Evolutionary conservation across 2,329 filamentous ascomycete genomes (phyloP).

Genomic region (Dothidotthia symphoricarpi): DNA sequence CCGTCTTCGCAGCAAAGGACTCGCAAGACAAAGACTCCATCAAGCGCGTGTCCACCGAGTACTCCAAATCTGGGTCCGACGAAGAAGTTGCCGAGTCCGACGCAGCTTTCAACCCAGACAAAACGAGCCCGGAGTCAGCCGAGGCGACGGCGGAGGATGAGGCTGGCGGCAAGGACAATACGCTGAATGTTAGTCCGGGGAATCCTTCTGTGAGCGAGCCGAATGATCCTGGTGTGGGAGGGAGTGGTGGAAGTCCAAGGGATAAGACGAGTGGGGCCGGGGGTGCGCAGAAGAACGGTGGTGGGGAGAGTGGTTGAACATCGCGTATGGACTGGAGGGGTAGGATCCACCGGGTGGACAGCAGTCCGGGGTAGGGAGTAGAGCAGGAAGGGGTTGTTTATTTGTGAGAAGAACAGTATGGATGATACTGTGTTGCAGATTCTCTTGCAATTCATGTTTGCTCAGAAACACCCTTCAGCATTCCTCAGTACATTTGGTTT

Average conservation of each 20-base stretch:
- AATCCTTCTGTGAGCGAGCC: conserved; percentile 58
- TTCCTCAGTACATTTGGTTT: no score
- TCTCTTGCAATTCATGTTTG: no score
- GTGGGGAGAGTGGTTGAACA: conserved; percentile 28
- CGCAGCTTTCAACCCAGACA: conserved; percentile 67
- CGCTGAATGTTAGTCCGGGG: conserved; percentile 60
- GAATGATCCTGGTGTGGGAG: conserved; percentile 39
- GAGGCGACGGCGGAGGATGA: conserved; percentile 43
- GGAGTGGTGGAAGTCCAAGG: conserved; percentile 41
- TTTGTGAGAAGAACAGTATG: no score
- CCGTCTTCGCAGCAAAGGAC: conserved; percentile 42
- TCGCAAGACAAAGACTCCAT: conserved; percentile 57
- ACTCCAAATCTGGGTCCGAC: conserved; percentile 66
- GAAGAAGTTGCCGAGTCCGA: conserved; percentile 55
- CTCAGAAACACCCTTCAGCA: no score
- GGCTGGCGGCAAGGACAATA: conserved; percentile 26
- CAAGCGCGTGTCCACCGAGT: conserved; percentile 64
- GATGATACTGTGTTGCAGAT: no score
- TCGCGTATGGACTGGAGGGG: no score
- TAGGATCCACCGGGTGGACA: no score
- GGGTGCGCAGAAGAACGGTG: conserved; percentile 40
- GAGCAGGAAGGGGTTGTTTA: no score
- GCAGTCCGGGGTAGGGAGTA: no score
- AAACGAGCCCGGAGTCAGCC: conserved; percentile 65
- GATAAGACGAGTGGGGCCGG: conserved; percentile 37